phyloP scores from a whole-genome alignment of 78 protist species.

The Emiliania huxleyi region DNA sequence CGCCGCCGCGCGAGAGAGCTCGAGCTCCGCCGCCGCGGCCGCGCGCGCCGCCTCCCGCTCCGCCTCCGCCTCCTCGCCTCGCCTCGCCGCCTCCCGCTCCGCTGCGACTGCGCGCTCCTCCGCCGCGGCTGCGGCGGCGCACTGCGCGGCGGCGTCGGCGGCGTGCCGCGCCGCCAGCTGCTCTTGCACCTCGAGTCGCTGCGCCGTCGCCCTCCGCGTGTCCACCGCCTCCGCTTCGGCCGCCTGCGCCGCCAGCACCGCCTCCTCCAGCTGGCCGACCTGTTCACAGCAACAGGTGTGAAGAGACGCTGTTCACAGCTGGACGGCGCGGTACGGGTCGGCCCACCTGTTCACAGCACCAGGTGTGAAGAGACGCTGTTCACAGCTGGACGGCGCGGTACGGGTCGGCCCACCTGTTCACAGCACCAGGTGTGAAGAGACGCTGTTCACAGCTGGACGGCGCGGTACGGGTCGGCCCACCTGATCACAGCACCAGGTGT shows the following conservation, averaged over 20 bases:
- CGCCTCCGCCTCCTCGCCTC: neutral
- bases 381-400: too few relatives aligned
- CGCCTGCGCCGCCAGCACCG: neutral
- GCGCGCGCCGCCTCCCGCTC: neutral
- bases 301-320: too few relatives aligned
- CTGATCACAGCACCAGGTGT: too few relatives aligned
- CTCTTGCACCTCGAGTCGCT: neutral
- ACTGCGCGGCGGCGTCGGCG: neutral
- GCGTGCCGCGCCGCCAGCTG: neutral
- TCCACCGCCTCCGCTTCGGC: neutral
- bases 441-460: too few relatives aligned
- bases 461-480: too few relatives aligned
- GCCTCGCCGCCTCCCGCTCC: neutral
- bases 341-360: too few relatives aligned
- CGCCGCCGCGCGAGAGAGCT: neutral
- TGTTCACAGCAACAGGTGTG: too few relatives aligned
- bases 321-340: too few relatives aligned
- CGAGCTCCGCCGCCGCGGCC: neutral
- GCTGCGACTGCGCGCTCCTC: neutral
- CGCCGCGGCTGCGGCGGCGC: neutral
- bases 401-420: too few relatives aligned
- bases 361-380: too few relatives aligned
- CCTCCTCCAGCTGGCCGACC: neutral
- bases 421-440: too few relatives aligned
- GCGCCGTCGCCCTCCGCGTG: neutral